Percentiles rank a stretch among this genome's conserved stretches.
Evolutionary conservation across 2,329 filamentous ascomycete species (phyloP).

Genomic region (Metarhizium sp.): DNA sequence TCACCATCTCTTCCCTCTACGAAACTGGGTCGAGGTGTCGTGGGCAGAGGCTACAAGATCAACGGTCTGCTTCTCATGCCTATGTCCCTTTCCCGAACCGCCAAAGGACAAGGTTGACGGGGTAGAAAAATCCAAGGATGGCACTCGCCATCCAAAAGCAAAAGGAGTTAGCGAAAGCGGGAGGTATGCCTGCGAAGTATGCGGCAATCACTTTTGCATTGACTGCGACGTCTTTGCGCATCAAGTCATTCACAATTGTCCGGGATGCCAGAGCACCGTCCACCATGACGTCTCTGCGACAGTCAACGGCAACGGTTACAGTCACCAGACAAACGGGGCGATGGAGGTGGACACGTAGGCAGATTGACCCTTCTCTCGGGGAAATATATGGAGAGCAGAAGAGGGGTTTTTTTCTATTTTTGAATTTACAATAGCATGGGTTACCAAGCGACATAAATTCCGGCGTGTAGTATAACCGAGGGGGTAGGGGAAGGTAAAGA

Average conservation of each 20-base stretch:
- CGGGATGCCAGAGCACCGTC: constrained; percentile 62
- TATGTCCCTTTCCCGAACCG: constrained; percentile 56
- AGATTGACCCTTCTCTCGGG: not conserved
- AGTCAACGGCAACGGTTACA: constrained; percentile 22
- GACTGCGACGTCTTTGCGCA: constrained; percentile 96
- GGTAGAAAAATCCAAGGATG: constrained; percentile 14
- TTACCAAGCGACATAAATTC: not conserved
- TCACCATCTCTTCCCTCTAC: constrained; percentile 82
- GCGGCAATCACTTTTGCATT: constrained; percentile 87
- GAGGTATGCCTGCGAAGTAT: constrained; percentile 83
- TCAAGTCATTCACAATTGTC: constrained; percentile 91
- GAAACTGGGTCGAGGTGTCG: constrained; percentile 83
- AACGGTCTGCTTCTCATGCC: constrained; percentile 68
- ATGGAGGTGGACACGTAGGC: constrained; percentile 31
- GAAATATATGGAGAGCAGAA: not conserved
- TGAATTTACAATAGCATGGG: not conserved
- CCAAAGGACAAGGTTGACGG: constrained; percentile 14
- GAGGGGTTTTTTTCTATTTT: not conserved
- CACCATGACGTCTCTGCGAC: constrained; percentile 9
- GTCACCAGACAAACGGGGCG: constrained; percentile 22
- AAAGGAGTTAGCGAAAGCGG: constrained; percentile 76
- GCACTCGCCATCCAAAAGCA: constrained; percentile 14
- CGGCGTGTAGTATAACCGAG: not conserved
- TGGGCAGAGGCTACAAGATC: constrained; percentile 63
- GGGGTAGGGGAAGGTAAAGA: not conserved